These are phyloP conservation scores for Dichotomopilus funicola DNA, from an alignment of 2,329 filamentous ascomycete genomes.

Conservation along the genomic window DNA sequence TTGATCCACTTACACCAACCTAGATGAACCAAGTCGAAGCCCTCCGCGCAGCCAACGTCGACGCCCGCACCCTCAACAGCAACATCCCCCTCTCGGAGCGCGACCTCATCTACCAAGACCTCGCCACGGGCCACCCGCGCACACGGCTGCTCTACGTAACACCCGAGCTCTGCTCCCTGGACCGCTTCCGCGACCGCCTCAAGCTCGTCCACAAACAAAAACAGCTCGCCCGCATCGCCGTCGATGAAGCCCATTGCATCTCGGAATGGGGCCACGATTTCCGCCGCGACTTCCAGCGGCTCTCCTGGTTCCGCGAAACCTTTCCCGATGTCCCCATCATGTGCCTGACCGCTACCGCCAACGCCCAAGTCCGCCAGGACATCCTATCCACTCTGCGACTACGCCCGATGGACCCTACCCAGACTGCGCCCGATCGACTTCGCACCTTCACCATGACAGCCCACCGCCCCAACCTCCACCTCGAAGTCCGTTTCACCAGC, in stretches of 20 bases:
- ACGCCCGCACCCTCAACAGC: conserved; percentile 81
- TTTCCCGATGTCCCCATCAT: conserved; percentile 86
- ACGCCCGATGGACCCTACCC: conserved; percentile 16
- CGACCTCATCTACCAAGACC: conserved; percentile 66
- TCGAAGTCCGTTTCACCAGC: conserved; percentile 78
- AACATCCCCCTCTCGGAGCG: conserved; percentile 62
- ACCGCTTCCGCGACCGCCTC: conserved; percentile 70
- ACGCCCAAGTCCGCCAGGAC: conserved; percentile 71
- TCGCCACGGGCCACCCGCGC: conserved; percentile 79
- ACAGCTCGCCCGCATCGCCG: conserved; percentile 79
- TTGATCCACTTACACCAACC: not conserved
- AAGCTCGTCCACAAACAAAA: conserved; percentile 68
- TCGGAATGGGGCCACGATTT: conserved; percentile 99
- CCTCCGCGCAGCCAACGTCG: conserved; percentile 65
- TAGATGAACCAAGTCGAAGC: conserved; percentile 89
- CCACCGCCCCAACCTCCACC: conserved; percentile 77
- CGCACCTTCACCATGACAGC: conserved; percentile 79
- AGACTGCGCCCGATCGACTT: conserved; percentile 50
- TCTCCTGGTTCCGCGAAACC: conserved; percentile 76
- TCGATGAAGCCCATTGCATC: conserved; percentile 95
- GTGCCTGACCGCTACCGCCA: conserved; percentile 88
- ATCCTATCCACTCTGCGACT: conserved; percentile 71
- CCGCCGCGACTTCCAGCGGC: conserved; percentile 79
- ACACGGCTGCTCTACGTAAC: conserved; percentile 88
- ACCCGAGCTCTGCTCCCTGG: conserved; percentile 75